These are phyloP conservation scores for Aspergillus indologenus DNA, from an alignment of 495 filamentous ascomycete species.

Conservation along the genomic window DNA sequence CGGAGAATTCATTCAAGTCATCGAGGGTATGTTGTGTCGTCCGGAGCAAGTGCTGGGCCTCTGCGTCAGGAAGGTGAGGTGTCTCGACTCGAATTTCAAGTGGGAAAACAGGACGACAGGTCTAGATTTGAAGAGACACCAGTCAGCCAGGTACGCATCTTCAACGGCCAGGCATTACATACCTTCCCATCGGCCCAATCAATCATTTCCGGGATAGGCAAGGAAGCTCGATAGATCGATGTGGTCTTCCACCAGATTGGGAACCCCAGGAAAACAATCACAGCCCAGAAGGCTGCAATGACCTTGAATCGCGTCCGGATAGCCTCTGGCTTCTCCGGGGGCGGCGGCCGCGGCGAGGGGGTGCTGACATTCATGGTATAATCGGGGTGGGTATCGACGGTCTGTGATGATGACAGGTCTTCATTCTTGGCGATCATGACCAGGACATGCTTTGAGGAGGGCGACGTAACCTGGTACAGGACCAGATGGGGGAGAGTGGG, in stretches of 20 bases:
- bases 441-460: constrained; percentile 35
- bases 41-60: constrained; percentile 74
- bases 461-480: constrained; percentile 2
- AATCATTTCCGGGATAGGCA: constrained; percentile 84
- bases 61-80: constrained; percentile 59
- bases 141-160: neutral
- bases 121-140: constrained; percentile 47
- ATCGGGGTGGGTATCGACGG: constrained; percentile 6
- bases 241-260: constrained; percentile 99
- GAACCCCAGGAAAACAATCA: constrained; percentile 79
- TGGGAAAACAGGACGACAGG: constrained; percentile 84
- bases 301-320: constrained; percentile 66
- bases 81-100: constrained; percentile 77
- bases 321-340: constrained; percentile 70
- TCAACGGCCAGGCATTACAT: constrained; percentile 16
- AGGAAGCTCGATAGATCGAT: constrained; percentile 79
- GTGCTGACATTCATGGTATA: constrained; percentile 22
- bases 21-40: constrained; percentile 88
- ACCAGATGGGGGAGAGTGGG: constrained; percentile 4
- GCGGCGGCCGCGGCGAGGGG: constrained; percentile 48
- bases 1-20: constrained; percentile 88
- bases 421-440: constrained; percentile 40
- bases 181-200: constrained; percentile 94
- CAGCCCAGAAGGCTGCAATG: constrained; percentile 86
- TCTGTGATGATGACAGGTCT: constrained; percentile 37